phyloP scores from a whole-genome alignment of 306 rosid species.

The Abrus pulchellus region DNA sequence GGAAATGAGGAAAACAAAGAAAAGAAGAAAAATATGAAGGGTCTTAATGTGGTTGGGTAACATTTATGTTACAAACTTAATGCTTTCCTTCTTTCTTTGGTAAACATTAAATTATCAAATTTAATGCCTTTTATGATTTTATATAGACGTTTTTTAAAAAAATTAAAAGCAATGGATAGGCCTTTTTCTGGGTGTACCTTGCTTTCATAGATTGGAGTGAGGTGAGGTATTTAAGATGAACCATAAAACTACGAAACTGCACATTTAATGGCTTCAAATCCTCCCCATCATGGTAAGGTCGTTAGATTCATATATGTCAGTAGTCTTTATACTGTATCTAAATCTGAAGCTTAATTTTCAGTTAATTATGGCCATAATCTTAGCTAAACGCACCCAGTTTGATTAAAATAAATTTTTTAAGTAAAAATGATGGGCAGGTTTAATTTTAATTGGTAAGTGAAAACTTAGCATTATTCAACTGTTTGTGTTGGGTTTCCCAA shows the following conservation, averaged over 20 bases:
- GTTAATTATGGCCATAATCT: background rate
- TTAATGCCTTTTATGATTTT: conserved; percentile 51
- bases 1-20: conserved; percentile 37
- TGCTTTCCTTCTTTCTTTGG: conserved; percentile 55
- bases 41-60: conserved; percentile 52
- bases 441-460: background rate
- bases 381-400: background rate
- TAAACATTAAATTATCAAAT: conserved; percentile 57
- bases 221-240: conserved; percentile 54
- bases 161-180: conserved; percentile 29
- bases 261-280: conserved; percentile 38
- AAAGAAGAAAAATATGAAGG: background rate
- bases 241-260: conserved; percentile 48
- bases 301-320: background rate
- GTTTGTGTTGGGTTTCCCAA: background rate
- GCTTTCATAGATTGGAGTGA: conserved; percentile 39
- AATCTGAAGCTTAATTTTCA: background rate
- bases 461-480: background rate
- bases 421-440: no score
- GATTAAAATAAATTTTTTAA: no score
- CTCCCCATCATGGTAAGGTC: conserved; percentile 31
- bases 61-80: conserved; percentile 58
- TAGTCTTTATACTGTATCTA: background rate
- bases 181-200: conserved; percentile 44
- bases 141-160: background rate